Conservation (phyloP, 164 flowering plant species). For the Tinospora cordifolia region DNA sequence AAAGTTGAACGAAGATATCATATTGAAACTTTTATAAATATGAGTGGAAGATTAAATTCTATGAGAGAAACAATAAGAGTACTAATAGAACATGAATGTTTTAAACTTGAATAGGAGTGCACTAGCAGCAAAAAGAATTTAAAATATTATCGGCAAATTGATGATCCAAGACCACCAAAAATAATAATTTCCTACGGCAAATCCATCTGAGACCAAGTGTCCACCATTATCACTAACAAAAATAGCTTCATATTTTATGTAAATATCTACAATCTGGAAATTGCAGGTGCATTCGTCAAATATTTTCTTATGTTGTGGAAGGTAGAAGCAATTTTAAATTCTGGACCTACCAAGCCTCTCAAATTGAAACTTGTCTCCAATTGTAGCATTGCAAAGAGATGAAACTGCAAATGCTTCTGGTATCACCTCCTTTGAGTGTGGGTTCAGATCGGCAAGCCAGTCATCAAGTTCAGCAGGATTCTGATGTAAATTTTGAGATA, state of each 20-base stretch:
- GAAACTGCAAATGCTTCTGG: conserved; percentile 66
- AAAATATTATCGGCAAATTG: neutral
- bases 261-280: neutral
- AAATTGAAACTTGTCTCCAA: conserved; percentile 83
- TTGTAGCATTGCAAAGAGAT: conserved; percentile 40
- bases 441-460: conserved; percentile 80
- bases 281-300: neutral
- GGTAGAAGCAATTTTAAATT: neutral
- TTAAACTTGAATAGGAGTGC: too few relatives aligned
- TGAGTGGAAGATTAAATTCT: neutral
- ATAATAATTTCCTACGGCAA: too few relatives aligned
- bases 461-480: conserved; percentile 88
- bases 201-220: too few relatives aligned
- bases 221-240: too few relatives aligned
- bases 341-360: conserved; percentile 77
- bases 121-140: neutral
- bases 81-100: neutral
- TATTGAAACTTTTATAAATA: neutral
- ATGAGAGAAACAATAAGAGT: neutral
- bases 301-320: neutral
- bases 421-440: conserved; percentile 64
- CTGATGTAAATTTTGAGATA: conserved; percentile 29
- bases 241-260: too few relatives aligned
- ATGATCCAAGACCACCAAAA: neutral
- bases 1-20: neutral